Conservation (phyloP, 495 filamentous ascomycete genomes). For the Pseudotulostoma volvatum region DNA sequence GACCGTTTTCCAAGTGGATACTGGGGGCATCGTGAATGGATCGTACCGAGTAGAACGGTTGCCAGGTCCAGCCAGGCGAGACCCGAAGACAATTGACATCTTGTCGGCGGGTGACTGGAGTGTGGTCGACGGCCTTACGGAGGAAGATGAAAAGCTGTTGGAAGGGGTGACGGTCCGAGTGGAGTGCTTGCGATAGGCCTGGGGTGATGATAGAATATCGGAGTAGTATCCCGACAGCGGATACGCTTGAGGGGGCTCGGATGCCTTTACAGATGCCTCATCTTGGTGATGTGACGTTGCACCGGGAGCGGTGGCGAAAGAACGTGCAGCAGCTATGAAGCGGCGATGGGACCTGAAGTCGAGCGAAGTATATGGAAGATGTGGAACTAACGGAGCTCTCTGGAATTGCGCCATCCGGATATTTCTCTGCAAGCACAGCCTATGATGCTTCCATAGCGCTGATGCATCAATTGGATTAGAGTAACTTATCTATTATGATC, state of each 20-base stretch:
- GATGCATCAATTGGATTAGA: too few species aligned
- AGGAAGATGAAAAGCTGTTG: slow-evolving; percentile 5
- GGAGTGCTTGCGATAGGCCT: slow-evolving; percentile 14
- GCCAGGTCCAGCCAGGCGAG: slow-evolving; percentile 53
- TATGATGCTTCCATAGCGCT: too few species aligned
- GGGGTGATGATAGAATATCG: slow-evolving; percentile 18
- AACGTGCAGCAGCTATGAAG: too few species aligned
- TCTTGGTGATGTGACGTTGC: too few species aligned
- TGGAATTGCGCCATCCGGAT: too few species aligned
- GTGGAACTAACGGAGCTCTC: too few species aligned
- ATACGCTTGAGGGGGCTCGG: slow-evolving; percentile 15
- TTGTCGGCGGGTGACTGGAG: slow-evolving; percentile 32
- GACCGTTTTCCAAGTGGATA: slow-evolving; percentile 37
- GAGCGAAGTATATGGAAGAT: too few species aligned
- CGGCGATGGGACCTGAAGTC: too few species aligned
- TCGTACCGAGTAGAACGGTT: slow-evolving; percentile 44
- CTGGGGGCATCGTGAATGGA: slow-evolving; percentile 27
- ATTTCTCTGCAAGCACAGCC: too few species aligned
- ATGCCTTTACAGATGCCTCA: background rate
- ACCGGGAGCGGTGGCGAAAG: too few species aligned
- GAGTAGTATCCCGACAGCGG: slow-evolving; percentile 29
- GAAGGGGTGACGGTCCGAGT: slow-evolving; percentile 14
- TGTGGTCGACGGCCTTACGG: slow-evolving; percentile 7
- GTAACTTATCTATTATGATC: too few species aligned
- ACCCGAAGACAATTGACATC: slow-evolving; percentile 60